These are phyloP conservation scores for Monilinia aucupariae DNA, from an alignment of 2,329 filamentous ascomycete genomes.

Conservation along the genomic window DNA sequence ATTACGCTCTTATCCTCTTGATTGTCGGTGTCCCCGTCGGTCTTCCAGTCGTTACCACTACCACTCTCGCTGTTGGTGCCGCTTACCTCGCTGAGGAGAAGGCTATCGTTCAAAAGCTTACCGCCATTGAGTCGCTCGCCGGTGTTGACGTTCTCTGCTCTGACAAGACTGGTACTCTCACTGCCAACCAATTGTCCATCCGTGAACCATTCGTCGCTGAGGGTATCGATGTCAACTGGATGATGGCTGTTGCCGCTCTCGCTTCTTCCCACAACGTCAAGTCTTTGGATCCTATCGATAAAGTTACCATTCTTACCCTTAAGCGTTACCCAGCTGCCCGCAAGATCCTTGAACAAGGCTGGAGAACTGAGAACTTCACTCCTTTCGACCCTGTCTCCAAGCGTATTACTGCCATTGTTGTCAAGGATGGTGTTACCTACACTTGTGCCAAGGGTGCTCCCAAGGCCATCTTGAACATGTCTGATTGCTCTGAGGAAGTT, in stretches of 20 bases:
- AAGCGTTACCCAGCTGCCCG: slow-evolving; percentile 72
- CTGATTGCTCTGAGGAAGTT: slow-evolving; percentile 60
- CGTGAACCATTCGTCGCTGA: slow-evolving; percentile 72
- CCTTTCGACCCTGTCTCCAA: slow-evolving; percentile 76
- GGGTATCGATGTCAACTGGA: slow-evolving; percentile 75
- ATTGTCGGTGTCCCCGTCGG: slow-evolving; percentile 76
- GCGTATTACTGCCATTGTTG: slow-evolving; percentile 67
- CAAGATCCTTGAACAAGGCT: slow-evolving; percentile 68
- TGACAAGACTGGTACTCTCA: slow-evolving; percentile 75
- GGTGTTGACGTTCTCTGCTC: slow-evolving; percentile 76
- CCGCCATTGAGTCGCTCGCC: slow-evolving; percentile 70
- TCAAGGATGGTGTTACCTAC: slow-evolving; percentile 64
- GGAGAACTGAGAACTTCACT: slow-evolving; percentile 72
- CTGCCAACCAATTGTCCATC: slow-evolving; percentile 69
- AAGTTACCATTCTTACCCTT: slow-evolving; percentile 70
- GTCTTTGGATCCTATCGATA: slow-evolving; percentile 73
- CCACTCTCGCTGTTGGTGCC: slow-evolving; percentile 70
- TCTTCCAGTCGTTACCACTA: slow-evolving; percentile 74
- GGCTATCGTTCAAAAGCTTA: slow-evolving; percentile 75
- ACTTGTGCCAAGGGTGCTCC: slow-evolving; percentile 73
- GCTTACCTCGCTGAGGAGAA: slow-evolving; percentile 73
- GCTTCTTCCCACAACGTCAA: slow-evolving; percentile 75
- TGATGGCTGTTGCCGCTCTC: slow-evolving; percentile 75
- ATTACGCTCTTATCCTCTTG: slow-evolving; percentile 64
- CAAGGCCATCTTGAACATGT: slow-evolving; percentile 66